Evolutionary conservation across 768 basidiomycete species (phyloP).

Genomic region (Kwoniella shandongensis): DNA sequence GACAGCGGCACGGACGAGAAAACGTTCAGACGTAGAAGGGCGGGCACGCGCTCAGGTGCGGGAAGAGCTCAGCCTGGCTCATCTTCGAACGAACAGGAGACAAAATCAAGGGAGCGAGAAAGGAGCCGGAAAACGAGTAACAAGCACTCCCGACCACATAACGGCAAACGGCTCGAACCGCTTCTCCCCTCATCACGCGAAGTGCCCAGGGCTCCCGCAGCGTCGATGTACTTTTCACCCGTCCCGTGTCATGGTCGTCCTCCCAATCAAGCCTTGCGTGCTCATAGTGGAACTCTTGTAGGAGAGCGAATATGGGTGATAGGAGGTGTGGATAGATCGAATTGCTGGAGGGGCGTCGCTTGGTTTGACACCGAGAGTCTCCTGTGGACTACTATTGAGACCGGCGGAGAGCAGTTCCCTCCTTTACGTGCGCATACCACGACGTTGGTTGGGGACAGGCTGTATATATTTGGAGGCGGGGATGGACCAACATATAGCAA

Average conservation of each 20-base stretch:
- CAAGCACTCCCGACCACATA: conserved; percentile 9
- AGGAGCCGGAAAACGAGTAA: conserved; percentile 6
- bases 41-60: background rate
- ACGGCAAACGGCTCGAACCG: conserved; percentile 9
- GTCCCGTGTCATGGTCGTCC: conserved; percentile 39
- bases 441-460: conserved; percentile 68
- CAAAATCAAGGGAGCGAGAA: background rate
- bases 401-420: conserved; percentile 73
- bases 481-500: conserved; percentile 80
- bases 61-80: background rate
- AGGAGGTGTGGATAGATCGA: conserved; percentile 82
- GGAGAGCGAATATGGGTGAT: conserved; percentile 82
- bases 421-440: conserved; percentile 85
- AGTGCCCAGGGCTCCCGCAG: conserved; percentile 20
- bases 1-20: conserved; percentile 18
- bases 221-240: conserved; percentile 47
- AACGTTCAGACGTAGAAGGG: conserved; percentile 5
- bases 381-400: conserved; percentile 80
- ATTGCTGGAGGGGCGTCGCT: conserved; percentile 71
- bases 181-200: conserved; percentile 3
- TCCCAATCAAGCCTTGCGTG: conserved; percentile 59
- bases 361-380: conserved; percentile 87
- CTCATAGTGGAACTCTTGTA: conserved; percentile 79
- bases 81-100: background rate
- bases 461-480: conserved; percentile 85